phyloP scores from a whole-genome alignment of 768 basidiomycete genomes.

The Macrolepiota dolichaula region DNA sequence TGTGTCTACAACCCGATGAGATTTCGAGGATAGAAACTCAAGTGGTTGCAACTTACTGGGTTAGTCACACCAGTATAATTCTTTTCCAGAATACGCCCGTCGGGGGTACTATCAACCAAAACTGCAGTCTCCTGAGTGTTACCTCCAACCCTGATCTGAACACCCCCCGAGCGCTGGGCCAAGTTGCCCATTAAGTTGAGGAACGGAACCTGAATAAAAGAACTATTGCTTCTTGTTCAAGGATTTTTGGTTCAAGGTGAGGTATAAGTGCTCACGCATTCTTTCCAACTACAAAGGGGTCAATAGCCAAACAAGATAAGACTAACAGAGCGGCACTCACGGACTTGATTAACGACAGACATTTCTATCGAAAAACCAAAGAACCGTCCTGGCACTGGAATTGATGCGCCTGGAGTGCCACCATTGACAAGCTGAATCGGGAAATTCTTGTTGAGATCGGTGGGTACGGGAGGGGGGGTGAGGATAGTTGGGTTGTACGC shows the following conservation, averaged over 20 bases:
- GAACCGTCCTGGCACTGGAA: constrained; percentile 35
- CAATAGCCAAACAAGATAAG: not conserved
- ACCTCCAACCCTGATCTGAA: constrained; percentile 72
- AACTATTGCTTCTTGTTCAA: constrained; percentile 23
- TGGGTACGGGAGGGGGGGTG: constrained; percentile 48
- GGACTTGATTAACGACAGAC: constrained; percentile 55
- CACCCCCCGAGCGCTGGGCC: constrained; percentile 56
- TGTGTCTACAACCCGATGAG: constrained; percentile 40
- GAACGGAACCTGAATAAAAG: constrained; percentile 56
- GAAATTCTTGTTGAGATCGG: constrained; percentile 38
- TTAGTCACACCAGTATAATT: constrained; percentile 28
- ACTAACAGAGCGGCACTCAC: constrained; percentile 30
- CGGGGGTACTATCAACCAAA: constrained; percentile 45
- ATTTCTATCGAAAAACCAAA: constrained; percentile 64
- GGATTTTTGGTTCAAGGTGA: constrained; percentile 19
- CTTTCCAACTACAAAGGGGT: constrained; percentile 39
- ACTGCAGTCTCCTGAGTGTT: constrained; percentile 73
- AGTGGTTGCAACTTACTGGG: constrained; percentile 30
- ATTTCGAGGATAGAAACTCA: not conserved
- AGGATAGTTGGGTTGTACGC: constrained; percentile 54
- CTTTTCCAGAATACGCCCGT: constrained; percentile 52
- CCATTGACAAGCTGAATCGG: constrained; percentile 37
- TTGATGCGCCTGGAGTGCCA: constrained; percentile 30
- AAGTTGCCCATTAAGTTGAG: constrained; percentile 79
- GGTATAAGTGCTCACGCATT: constrained; percentile 33